Percentiles rank a stretch among this genome's conserved stretches.
Evolutionary conservation across 345 rosid genomes (phyloP).

Genomic region (Hypericum androsaemum): DNA sequence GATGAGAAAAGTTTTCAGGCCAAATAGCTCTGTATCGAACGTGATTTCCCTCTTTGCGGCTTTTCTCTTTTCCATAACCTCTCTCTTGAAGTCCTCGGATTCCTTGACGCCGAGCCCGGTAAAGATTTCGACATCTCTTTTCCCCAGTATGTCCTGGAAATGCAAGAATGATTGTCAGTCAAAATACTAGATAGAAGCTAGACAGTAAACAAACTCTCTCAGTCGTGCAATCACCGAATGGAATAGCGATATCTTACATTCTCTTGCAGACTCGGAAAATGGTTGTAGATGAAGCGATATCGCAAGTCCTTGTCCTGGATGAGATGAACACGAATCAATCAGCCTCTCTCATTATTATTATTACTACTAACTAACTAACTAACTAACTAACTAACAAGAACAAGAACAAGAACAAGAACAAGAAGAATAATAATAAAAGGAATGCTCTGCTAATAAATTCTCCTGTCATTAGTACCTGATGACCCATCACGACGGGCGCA

Average conservation of each 20-base stretch:
- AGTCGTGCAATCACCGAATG: background rate
- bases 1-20: slow-evolving; percentile 78
- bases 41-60: slow-evolving; percentile 93
- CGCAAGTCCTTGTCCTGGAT: slow-evolving; percentile 82
- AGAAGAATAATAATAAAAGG: too few relatives aligned
- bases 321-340: background rate
- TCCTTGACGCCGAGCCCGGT: slow-evolving; percentile 87
- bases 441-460: background rate
- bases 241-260: slow-evolving; percentile 33
- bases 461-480: slow-evolving; percentile 45
- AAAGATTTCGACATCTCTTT: slow-evolving; percentile 85
- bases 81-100: slow-evolving; percentile 86
- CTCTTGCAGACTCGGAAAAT: slow-evolving; percentile 74
- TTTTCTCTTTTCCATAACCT: slow-evolving; percentile 75
- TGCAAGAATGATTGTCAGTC: background rate
- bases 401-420: too few relatives aligned
- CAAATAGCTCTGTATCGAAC: slow-evolving; percentile 75
- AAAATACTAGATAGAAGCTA: background rate
- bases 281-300: slow-evolving; percentile 86
- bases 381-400: too few relatives aligned
- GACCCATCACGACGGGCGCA: slow-evolving; percentile 92
- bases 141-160: slow-evolving; percentile 78
- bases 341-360: too few relatives aligned
- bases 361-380: too few relatives aligned
- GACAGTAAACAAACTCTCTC: background rate